Evolutionary conservation across 192 early-diverging fungal species (phyloP), one percentile per base, ranked within the genome.

Genomic region (Jimgerdemannia lactiflua): DNA sequence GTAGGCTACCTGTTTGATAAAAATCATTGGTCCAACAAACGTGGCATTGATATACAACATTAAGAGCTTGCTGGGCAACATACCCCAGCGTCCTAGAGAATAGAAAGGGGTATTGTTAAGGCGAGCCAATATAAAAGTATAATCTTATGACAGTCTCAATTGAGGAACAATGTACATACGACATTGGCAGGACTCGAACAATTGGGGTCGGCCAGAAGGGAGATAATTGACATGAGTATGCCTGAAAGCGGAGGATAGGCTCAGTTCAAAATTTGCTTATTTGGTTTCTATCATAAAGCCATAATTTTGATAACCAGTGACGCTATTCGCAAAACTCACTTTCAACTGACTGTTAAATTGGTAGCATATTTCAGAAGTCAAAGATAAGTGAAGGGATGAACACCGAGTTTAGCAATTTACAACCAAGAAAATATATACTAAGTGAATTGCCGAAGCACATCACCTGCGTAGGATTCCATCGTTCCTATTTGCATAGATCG

Each of bases 381-480:
- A 29, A 29, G 29, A 29, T 29, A 29, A 29, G 29, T 29, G 29
- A 29, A 29, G 29, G 29, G 29, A 29, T 29, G 29, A 29, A 29
- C 29, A 29, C 29, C 29, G 29, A 29, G 29, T 29, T 29, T 29
- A 29, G 29, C 29, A 0, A 29, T 29, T 29, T 29, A 1, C 29
- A 29, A 29, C 29, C 29, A 29, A 29, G 29, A 29, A 29, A 29
- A 29, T 29, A 29, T 29, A 29, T 29, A 29, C 29, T 29, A 29
- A 29, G 29, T 29, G 29, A 29, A 29, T 29, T 29, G 29, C 29
- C 29, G 29, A 29, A 29, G 65, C 4, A n/a, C 69, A 42, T 75
- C 73, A 80, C 79, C 74, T 94, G 93, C 40, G 92, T 92, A 8
- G 93, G 93, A 79, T 93, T 94, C 93, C 93, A 94, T 70, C 93